phyloP scores from a whole-genome alignment of 2,329 filamentous ascomycete genomes.

The Trichophyton equinum region DNA sequence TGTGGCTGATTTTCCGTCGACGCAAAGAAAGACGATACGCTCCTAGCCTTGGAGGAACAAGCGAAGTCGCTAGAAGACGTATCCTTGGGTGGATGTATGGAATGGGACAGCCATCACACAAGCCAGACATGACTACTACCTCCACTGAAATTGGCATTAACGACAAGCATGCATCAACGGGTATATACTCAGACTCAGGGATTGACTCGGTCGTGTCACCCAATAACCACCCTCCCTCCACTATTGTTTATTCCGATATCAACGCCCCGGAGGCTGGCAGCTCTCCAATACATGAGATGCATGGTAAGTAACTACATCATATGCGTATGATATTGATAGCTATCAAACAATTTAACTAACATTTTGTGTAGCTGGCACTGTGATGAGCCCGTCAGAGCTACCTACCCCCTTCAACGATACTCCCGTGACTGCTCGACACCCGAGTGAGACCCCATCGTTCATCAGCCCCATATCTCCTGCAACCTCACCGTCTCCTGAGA shows the following conservation, averaged over 20 bases:
- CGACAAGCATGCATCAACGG: slow-evolving; percentile 11
- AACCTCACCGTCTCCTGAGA: slow-evolving; percentile 10
- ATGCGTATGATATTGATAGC: not conserved
- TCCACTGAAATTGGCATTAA: slow-evolving; percentile 12
- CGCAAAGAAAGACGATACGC: slow-evolving; percentile 31
- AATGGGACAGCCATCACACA: slow-evolving; percentile 13
- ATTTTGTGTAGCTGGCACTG: slow-evolving; percentile 6
- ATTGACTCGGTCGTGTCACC: slow-evolving; percentile 8
- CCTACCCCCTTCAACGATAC: slow-evolving; percentile 12
- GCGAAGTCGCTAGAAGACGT: slow-evolving; percentile 35
- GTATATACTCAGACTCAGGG: slow-evolving; percentile 10
- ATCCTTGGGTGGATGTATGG: slow-evolving; percentile 44
- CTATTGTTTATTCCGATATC: slow-evolving; percentile 8
- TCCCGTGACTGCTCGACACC: slow-evolving; percentile 11
- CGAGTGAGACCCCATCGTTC: slow-evolving; percentile 15
- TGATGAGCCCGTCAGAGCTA: slow-evolving; percentile 9
- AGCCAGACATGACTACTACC: slow-evolving; percentile 15
- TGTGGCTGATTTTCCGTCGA: slow-evolving; percentile 41
- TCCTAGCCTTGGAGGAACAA: slow-evolving; percentile 30
- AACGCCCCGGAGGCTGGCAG: slow-evolving; percentile 18
- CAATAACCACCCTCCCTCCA: slow-evolving; percentile 8
- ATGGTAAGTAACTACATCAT: slow-evolving; percentile 16
- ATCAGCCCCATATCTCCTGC: slow-evolving; percentile 12
- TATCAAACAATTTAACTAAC: not conserved
- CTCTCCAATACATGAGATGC: slow-evolving; percentile 22